Conservation (phyloP, 371 early-diverging fungal species). For the Mortierella sp. region DNA sequence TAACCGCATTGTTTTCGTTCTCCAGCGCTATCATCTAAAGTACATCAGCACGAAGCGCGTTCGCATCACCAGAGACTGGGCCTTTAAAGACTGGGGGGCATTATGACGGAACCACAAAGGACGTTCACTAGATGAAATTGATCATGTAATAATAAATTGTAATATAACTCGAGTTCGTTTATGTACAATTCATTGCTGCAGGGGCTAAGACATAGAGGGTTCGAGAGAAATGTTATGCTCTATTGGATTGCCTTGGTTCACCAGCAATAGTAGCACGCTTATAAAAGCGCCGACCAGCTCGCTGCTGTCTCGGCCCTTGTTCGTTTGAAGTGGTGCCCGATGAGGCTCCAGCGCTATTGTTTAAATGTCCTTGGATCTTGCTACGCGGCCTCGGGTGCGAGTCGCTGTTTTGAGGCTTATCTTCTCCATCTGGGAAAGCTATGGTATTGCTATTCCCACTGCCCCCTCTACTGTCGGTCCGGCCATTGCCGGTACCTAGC, state of each 20-base stretch:
- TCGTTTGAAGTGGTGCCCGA: conserved; percentile 4
- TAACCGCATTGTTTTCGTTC: conserved; percentile 34
- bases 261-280: conserved; percentile 36
- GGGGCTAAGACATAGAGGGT: not conserved
- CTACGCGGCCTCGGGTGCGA: not conserved
- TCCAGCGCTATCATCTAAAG: conserved; percentile 31
- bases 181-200: not conserved
- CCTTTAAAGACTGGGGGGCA: conserved; percentile 46
- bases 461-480: conserved; percentile 5
- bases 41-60: conserved; percentile 23
- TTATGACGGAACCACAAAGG: conserved; percentile 36
- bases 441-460: conserved; percentile 7
- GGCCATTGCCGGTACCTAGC: not conserved
- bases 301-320: conserved; percentile 14
- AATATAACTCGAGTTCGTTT: not conserved
- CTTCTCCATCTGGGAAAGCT: conserved; percentile 25
- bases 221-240: conserved; percentile 4
- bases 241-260: conserved; percentile 23
- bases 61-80: conserved; percentile 40
- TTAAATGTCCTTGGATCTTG: conserved; percentile 3
- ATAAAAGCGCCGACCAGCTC: conserved; percentile 19
- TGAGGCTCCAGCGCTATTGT: not conserved
- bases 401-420: conserved; percentile 5
- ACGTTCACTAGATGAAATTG: conserved; percentile 38
- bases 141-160: not conserved